Conservation (phyloP, 179 eudicot species). For the Pouteria campechiana region DNA sequence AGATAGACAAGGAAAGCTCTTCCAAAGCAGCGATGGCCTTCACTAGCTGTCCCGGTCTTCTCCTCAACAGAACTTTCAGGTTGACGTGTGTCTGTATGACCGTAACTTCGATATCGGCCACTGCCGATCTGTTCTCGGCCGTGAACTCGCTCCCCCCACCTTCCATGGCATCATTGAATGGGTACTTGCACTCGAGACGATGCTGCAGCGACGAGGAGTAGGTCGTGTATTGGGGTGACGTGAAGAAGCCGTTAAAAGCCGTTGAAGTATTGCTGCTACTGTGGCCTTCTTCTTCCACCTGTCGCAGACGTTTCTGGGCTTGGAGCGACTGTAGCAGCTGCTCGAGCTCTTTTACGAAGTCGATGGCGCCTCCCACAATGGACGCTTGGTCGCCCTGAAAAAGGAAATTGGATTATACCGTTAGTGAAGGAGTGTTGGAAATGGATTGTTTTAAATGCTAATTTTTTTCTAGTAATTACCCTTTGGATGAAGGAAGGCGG, state of each 20-base stretch:
- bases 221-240: neutral
- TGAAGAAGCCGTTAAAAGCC: constrained; percentile 14
- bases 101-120: constrained; percentile 88
- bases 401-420: no score
- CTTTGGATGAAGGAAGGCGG: constrained; percentile 90
- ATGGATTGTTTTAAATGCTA: no score
- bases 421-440: no score
- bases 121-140: constrained; percentile 60
- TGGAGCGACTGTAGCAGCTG: constrained; percentile 93
- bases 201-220: no score
- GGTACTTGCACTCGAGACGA: no score
- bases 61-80: constrained; percentile 74
- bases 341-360: constrained; percentile 86
- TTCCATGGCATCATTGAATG: no score
- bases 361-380: constrained; percentile 89
- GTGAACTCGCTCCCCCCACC: constrained; percentile 33
- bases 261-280: constrained; percentile 18
- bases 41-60: constrained; percentile 73
- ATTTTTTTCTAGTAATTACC: no score
- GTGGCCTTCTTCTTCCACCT: constrained; percentile 51
- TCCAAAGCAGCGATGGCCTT: constrained; percentile 72
- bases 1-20: constrained; percentile 62
- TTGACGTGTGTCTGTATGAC: constrained; percentile 70
- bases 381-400: constrained; percentile 96
- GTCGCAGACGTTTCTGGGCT: constrained; percentile 69